Percentiles rank a stretch among this genome's conserved stretches.
phyloP scores from a whole-genome alignment of 148 eudicot species.

The Beta vulgaris region DNA sequence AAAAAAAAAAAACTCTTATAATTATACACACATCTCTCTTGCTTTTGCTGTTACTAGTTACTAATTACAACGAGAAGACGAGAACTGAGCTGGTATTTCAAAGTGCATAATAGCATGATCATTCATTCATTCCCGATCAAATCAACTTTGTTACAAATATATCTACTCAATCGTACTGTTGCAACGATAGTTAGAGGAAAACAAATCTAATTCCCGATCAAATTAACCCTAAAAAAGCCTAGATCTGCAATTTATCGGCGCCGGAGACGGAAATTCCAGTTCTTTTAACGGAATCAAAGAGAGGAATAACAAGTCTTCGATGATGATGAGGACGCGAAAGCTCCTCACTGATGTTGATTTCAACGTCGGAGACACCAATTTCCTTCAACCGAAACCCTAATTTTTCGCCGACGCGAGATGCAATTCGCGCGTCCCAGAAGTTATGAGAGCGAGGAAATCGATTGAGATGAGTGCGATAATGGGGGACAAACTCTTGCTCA shows the following conservation, averaged over 20 bases:
- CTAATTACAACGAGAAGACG: too few relatives aligned
- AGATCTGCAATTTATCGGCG: constrained; percentile 40
- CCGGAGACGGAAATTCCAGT: constrained; percentile 48
- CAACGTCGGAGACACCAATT: constrained; percentile 44
- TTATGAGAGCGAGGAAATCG: constrained; percentile 47
- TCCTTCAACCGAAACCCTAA: constrained; percentile 51
- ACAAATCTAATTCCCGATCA: too few relatives aligned
- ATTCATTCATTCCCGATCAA: too few relatives aligned
- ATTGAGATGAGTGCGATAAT: constrained; percentile 42
- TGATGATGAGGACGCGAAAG: constrained; percentile 40
- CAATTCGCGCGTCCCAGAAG: constrained; percentile 49
- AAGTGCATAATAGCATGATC: too few relatives aligned
- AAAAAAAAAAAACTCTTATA: too few relatives aligned
- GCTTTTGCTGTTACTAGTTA: too few relatives aligned
- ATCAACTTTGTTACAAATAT: too few relatives aligned
- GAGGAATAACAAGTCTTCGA: constrained; percentile 47
- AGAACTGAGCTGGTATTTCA: too few relatives aligned
- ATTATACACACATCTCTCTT: too few relatives aligned
- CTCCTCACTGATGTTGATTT: constrained; percentile 47
- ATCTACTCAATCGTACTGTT: too few relatives aligned
- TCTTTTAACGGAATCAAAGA: too few relatives aligned
- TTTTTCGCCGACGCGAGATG: constrained; percentile 64
- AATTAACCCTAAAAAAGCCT: constrained; percentile 30
- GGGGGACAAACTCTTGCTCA: constrained; percentile 57
- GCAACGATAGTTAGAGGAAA: too few relatives aligned